A percentile compares a stretch with the other conserved stretches of the same genome.
Conservation (phyloP, 345 rosid species). For the Streptanthus diversifolius region DNA sequence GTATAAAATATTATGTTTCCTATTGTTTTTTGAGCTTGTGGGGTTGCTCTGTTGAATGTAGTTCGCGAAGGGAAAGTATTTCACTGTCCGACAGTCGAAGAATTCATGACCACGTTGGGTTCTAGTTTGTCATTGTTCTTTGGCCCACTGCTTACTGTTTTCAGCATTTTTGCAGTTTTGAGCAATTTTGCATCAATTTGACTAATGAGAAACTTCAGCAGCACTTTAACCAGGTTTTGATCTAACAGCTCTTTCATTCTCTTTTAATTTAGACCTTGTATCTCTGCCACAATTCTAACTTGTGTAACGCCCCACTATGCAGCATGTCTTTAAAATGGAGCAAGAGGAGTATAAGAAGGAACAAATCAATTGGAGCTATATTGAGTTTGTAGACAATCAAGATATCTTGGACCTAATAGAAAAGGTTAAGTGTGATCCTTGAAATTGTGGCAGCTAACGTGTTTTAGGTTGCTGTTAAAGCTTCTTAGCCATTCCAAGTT, state of each 20-base stretch:
- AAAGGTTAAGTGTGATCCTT: slow-evolving; percentile 53
- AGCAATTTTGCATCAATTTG: slow-evolving; percentile 99
- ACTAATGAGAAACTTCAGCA: slow-evolving; percentile 99
- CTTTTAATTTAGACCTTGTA: background rate
- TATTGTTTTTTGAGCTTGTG: slow-evolving; percentile 15
- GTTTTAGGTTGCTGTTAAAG: background rate
- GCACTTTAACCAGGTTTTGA: slow-evolving; percentile 93
- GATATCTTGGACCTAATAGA: slow-evolving; percentile 94
- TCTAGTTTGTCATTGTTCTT: background rate
- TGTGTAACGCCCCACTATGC: slow-evolving; percentile 34
- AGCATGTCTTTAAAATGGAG: slow-evolving; percentile 99
- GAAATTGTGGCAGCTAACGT: background rate
- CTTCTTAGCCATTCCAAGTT: background rate
- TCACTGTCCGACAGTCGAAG: background rate
- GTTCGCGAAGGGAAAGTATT: background rate
- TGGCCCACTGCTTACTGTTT: slow-evolving; percentile 29
- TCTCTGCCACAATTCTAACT: slow-evolving; percentile 15
- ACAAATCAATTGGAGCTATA: slow-evolving; percentile 95
- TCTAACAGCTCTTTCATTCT: slow-evolving; percentile 9
- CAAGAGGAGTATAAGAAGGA: slow-evolving; percentile 99
- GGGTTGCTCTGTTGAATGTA: background rate
- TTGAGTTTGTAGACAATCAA: slow-evolving; percentile 96
- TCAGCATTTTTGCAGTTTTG: slow-evolving; percentile 65
- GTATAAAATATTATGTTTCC: background rate
- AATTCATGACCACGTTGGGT: background rate